Evolutionary conservation across 1,139 yeast genomes (phyloP), one percentile per base, ranked within the genome.

Genomic region (Geotrichum bryndzae): DNA sequence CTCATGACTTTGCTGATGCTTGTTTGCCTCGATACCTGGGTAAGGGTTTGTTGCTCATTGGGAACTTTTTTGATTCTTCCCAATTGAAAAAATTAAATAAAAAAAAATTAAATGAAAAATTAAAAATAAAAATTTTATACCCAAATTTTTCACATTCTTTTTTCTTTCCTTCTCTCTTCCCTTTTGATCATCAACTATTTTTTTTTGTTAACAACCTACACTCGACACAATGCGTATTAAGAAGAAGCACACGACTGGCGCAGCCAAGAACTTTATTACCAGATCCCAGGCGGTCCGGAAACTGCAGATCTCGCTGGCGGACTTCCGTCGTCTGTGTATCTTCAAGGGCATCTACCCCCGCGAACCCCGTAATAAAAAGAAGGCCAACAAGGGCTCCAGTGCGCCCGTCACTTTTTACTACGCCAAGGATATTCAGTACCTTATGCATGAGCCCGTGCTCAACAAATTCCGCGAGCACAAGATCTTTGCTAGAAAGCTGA

Each of bases 351-450:
- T 79, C 64, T 79, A 77, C 75, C 99, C 99, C 62, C 84, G 99
- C 74, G 99, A 94, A 74, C 98, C 99, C 59, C 82, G 95, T 71
- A 91, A 90, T 77, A 92, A 91, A 79, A 91, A 89, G 85, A 92
- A 90, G 82, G 97, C 98, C 65, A 94, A 92, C 77, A 92, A 90
- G 76, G 99, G 99, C 29, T 89, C 96, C 27, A 90, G 97, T 15
- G 96, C 96, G 23, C 97, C 96, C 57, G 89, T 88, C 33, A 95
- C 99, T 3, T 95, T 95, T 75, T 94, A 95, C 78, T 94, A 92
- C 76, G 77, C 87, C 67, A 94, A 92, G 76, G 99, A 94, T 75
- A 94, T 94, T 68, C 96, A 92, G 76, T 95, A 92, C 76, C 80
- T 94, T 71, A 79, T 90, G 80, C 99, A 95, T 76, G 99, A 94